Percentiles rank a stretch among this genome's conserved stretches.
Conservation (phyloP, 2,329 filamentous ascomycete species). For the Emergomyces orientalis region DNA sequence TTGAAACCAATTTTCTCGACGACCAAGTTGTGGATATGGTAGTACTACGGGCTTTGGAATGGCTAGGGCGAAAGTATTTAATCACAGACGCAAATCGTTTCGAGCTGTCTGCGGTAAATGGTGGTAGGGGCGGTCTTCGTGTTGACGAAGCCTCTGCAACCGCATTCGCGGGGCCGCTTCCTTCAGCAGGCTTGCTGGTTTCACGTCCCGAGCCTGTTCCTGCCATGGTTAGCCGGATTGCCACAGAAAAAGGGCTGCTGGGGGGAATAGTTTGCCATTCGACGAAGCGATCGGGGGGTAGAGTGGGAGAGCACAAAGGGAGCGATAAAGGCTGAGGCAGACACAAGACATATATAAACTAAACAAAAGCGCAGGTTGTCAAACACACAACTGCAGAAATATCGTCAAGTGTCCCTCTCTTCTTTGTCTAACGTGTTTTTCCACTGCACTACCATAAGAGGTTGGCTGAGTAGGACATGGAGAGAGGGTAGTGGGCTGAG, state of each 20-base stretch:
- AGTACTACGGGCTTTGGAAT: constrained; percentile 6
- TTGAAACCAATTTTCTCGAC: not conserved
- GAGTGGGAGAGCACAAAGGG: not conserved
- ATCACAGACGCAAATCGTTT: constrained; percentile 15
- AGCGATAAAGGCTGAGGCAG: not conserved
- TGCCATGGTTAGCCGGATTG: not conserved
- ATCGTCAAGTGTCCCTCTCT: not conserved
- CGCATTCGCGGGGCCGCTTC: not conserved
- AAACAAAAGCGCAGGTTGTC: not conserved
- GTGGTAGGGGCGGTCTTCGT: not conserved
- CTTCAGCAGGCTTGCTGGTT: not conserved
- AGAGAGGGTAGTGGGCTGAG: not conserved
- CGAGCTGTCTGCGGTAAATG: constrained; percentile 9
- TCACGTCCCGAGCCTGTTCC: constrained; percentile 5
- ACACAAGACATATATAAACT: constrained; percentile 2
- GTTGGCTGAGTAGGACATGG: not conserved
- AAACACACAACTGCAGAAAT: not conserved
- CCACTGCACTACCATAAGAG: not conserved
- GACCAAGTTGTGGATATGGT: constrained; percentile 8
- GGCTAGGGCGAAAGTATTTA: constrained; percentile 14
- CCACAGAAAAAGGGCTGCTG: not conserved
- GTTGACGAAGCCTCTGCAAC: not conserved
- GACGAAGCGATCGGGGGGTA: not conserved
- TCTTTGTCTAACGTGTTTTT: not conserved
- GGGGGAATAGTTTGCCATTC: not conserved